phyloP scores from a whole-genome alignment of 2,329 filamentous ascomycete genomes.

The Trichoderma koningiopsis region DNA sequence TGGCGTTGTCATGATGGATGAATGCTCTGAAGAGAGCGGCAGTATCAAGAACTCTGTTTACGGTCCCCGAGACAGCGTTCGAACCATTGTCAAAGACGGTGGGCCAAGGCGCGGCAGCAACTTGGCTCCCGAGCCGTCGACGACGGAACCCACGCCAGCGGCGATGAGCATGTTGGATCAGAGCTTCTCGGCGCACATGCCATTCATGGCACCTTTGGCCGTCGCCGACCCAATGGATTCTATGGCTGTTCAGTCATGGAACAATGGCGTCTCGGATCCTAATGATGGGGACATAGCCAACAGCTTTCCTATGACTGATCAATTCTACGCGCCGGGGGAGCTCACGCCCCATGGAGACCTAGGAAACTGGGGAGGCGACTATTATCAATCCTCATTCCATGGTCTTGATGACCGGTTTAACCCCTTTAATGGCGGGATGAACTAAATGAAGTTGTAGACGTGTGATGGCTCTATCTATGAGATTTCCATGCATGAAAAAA shows the following conservation, averaged over 20 bases:
- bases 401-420: constrained; percentile 31
- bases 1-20: constrained; percentile 44
- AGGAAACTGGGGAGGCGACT: constrained; percentile 27
- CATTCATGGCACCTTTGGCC: constrained; percentile 29
- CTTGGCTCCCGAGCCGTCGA: constrained; percentile 31
- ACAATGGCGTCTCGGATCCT: constrained; percentile 34
- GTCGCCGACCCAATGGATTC: constrained; percentile 28
- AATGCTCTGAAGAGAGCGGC: constrained; percentile 41
- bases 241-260: constrained; percentile 37
- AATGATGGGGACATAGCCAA: constrained; percentile 28
- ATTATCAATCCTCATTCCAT: constrained; percentile 33
- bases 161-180: constrained; percentile 29
- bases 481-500: background rate
- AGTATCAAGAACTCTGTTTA: constrained; percentile 33
- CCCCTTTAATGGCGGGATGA: constrained; percentile 24
- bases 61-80: constrained; percentile 37
- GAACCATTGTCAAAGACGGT: constrained; percentile 35
- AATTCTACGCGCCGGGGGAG: constrained; percentile 29
- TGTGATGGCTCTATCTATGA: background rate
- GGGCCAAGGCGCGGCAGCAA: constrained; percentile 31
- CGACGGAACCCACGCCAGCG: constrained; percentile 24
- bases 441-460: background rate
- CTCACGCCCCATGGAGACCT: constrained; percentile 34
- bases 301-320: constrained; percentile 31
- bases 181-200: constrained; percentile 29